Base-by-base conservation (phyloP, 768 basidiomycete species). In the Dendrothele bispora region DNA sequence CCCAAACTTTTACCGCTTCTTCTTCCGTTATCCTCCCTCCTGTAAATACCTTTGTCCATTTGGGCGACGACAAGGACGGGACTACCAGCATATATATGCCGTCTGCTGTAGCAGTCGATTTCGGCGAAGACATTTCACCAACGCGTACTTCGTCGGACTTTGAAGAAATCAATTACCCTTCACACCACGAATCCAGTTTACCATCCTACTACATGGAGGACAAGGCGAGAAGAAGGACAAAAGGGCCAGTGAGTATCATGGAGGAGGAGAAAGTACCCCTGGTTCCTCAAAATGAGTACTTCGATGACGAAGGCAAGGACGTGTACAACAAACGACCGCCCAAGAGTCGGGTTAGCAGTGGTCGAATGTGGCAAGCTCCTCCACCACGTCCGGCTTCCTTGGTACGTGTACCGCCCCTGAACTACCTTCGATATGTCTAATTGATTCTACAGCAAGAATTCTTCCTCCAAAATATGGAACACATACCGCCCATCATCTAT, bases 401-500 rank as follows among this genome's bases (percentile, higher is more conserved):
- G 43, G 81, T 83, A 61, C 58, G 79, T 72, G 29, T 43, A 39
- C 27, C 34, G 27, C 40, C 61, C 42, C 39, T 41, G 14, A 21
- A 7, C 17, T 58, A 60, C 53, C 56, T 57, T 34, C 56, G 41
- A 42, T 43, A 26, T 46, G 17, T n/a, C 28, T 48, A 28, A 30
- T 18, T 34, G 38, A 21, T 24, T 26, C 14, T 30, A 11, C 59
- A 91, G 88, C 69, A 72, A 61, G 89, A 92, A 65, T 88, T 91
- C 64, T 59, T 91, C 41, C 66, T 80, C 45, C 89, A 92, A 74
- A 91, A 93, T 67, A 68, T 81, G 43, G 88, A 91, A 55, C 82
- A 87, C 62, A 64, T 93, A 52, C 77, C 85, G 0, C 87, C 93
- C 6, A 77, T 84, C 45, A 70, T 92, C 30, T 99, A 98, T 72